phyloP scores from a whole-genome alignment of 2,329 filamentous ascomycete species.

The Apiospora pterosperma region DNA sequence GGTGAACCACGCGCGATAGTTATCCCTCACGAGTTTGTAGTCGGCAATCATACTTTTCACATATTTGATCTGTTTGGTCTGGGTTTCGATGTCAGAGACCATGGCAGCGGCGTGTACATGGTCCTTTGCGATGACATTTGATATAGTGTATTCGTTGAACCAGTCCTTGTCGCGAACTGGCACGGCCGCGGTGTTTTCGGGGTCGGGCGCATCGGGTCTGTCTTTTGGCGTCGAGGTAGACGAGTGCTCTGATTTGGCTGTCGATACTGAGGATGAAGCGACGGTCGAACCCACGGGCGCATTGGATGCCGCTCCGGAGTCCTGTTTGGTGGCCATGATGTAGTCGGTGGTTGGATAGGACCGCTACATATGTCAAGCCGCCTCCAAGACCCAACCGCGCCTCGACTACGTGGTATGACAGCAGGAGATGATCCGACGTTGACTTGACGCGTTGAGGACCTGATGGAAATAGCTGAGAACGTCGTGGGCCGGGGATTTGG shows the following conservation, averaged over 20 bases:
- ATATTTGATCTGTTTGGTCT: constrained; percentile 55
- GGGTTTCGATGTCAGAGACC: constrained; percentile 47
- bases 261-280: constrained; percentile 17
- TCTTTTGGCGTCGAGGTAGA: constrained; percentile 27
- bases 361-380: constrained; percentile 14
- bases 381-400: constrained; percentile 2
- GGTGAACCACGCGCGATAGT: constrained; percentile 54
- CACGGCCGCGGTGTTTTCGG: constrained; percentile 21
- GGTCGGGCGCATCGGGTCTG: constrained; percentile 27
- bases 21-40: constrained; percentile 59
- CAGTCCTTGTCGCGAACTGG: constrained; percentile 52
- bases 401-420: background rate
- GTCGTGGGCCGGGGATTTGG: background rate
- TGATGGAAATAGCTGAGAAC: background rate
- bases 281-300: constrained; percentile 17
- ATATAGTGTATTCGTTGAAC: constrained; percentile 50
- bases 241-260: constrained; percentile 23
- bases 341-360: constrained; percentile 1
- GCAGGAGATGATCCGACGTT: background rate
- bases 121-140: constrained; percentile 53
- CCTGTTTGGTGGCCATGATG: constrained; percentile 27
- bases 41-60: constrained; percentile 67
- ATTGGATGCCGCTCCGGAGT: constrained; percentile 20
- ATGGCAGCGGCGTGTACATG: constrained; percentile 51
- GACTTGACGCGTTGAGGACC: background rate